Base-by-base conservation (phyloP, 2,329 filamentous ascomycete species). In the Conoideocrella luteorostrata region DNA sequence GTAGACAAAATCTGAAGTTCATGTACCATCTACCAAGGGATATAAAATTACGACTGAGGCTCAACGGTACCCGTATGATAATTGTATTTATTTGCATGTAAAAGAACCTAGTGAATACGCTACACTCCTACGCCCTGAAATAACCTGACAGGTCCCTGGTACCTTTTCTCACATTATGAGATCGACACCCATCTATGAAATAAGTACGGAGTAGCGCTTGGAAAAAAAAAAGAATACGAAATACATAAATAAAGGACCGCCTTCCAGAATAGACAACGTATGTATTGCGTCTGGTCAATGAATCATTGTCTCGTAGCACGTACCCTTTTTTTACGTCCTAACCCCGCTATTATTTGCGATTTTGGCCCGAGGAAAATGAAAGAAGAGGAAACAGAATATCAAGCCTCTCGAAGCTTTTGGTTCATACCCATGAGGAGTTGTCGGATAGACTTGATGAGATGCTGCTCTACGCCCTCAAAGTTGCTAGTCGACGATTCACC, bases 371-470 rank as follows among this genome's bases (percentile, higher is more conserved):
- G 26, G 26, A 13, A 13, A 13, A 28, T 28, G 21, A 38, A 24
- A 38, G 22, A 38, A 7, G 21, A 38, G 22, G 22, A 38, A 23
- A n/a, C 15, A 38, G n/a, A 38, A 24, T 15, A 36, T 24, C 18
- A 45, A 12, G 46, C 43, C n/a, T 50, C 53, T 23, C 54, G 56
- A 23, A 66, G 47, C 48, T 65, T 66, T 50, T 65, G 63, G 45
- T 68, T 63, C 60, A 70, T 63, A 4, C 65, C 65, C 20, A 53
- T 53, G 17, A 70, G 55, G 7, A 70, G 57, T 45, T 65, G 61
- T 12, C 62, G 58, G 44, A 69, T 60, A 9, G 64, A 66, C 45
- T 63, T 63, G 49, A 70, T 68, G 12, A 70, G 54, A 38, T 66
- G 63, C 49, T 63, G 58, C 55, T 70, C 67, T 18, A 69, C 55